Percentiles rank a stretch among this genome's conserved stretches.
Evolutionary conservation across 495 filamentous ascomycete genomes (phyloP).

Genomic region (Pseudevernia furfuracea): DNA sequence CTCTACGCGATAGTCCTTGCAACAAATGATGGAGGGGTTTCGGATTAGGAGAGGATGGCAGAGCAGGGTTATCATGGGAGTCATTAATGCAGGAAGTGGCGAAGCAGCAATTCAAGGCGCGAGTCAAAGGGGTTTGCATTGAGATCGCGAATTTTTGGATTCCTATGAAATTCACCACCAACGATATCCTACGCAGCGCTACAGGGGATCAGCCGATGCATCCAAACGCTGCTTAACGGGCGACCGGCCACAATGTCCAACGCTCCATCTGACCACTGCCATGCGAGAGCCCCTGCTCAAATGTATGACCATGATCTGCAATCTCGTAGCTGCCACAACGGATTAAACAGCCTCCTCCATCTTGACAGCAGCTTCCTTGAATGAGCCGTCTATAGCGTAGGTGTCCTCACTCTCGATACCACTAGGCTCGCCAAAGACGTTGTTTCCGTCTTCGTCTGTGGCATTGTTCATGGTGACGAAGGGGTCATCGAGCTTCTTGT

Average conservation of each 20-base stretch:
- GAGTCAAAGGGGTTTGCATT: neutral
- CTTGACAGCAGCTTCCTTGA: neutral
- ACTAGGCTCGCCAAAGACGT: conserved; percentile 6
- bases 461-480: neutral
- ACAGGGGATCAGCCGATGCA: too few species aligned
- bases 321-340: neutral
- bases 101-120: too few species aligned
- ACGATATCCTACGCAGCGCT: neutral
- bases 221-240: too few species aligned
- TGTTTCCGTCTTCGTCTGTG: conserved; percentile 9
- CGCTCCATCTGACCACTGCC: neutral
- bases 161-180: neutral
- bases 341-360: neutral
- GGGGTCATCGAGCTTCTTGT: conserved; percentile 13
- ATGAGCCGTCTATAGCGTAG: neutral
- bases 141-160: neutral
- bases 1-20: conserved; percentile 18
- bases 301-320: neutral
- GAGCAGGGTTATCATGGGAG: neutral
- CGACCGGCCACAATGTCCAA: neutral
- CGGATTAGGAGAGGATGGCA: neutral
- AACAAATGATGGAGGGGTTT: neutral
- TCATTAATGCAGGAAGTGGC: neutral
- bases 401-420: conserved; percentile 4
- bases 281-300: neutral